These are phyloP conservation scores for Pseudoscleropodium purum DNA, from an alignment of 225 moss, liverwort and hornwort genomes.

Conservation along the genomic window DNA sequence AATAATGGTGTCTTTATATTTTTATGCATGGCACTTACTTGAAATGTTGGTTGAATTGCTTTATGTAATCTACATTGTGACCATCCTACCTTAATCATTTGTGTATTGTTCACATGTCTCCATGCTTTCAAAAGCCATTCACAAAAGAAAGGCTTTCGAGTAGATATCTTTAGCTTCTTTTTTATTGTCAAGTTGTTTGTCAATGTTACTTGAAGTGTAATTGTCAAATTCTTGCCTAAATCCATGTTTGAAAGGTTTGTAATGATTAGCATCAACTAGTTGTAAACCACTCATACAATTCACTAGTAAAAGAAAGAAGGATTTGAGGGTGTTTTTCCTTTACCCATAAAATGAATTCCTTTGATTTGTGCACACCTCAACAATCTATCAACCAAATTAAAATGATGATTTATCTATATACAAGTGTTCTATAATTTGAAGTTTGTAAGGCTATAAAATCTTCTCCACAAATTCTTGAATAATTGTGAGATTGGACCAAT, in stretches of 20 bases:
- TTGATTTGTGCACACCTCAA: background rate
- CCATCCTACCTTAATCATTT: background rate
- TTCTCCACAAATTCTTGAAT: background rate
- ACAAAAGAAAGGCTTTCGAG: background rate
- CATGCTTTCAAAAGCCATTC: background rate
- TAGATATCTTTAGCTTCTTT: background rate
- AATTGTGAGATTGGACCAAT: background rate
- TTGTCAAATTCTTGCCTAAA: too few species aligned
- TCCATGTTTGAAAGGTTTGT: too few species aligned
- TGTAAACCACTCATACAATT: background rate
- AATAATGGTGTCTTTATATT: background rate
- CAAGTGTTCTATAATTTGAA: background rate
- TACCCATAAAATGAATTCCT: background rate
- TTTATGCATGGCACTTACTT: background rate
- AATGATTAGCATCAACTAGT: background rate
- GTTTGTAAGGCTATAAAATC: background rate
- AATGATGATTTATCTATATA: background rate
- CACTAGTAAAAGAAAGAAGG: background rate
- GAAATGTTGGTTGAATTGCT: background rate
- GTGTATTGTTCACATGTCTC: background rate
- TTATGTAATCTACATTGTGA: background rate
- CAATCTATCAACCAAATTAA: background rate
- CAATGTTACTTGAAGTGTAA: too few species aligned
- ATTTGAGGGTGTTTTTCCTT: background rate
- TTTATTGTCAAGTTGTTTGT: too few species aligned